phyloP scores from a whole-genome alignment of 768 basidiomycete species.

The Hygrophoropsis aurantiaca region DNA sequence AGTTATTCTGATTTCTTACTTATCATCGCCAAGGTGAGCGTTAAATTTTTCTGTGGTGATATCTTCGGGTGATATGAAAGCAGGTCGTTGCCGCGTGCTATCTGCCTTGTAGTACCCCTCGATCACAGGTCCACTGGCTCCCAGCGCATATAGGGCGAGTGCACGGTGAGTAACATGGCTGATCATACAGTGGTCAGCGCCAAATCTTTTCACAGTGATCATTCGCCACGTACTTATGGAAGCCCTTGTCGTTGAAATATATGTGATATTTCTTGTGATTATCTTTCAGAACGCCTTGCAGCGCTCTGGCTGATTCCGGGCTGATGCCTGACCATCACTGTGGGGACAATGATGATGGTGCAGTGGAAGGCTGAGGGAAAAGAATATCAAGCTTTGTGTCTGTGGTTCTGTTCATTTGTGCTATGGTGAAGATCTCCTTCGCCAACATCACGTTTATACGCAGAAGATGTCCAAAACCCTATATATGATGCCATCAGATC shows the following conservation, averaged over 20 bases:
- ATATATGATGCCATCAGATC: too few relatives aligned
- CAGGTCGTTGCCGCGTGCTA: constrained; percentile 1
- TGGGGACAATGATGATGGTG: constrained; percentile 3
- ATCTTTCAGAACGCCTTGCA: constrained; percentile 35
- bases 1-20: constrained; percentile 1
- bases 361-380: constrained; percentile 7
- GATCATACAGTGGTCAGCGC: not conserved
- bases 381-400: constrained; percentile 1
- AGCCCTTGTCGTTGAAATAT: constrained; percentile 43
- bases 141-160: constrained; percentile 9
- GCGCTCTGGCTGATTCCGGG: constrained; percentile 25
- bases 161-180: constrained; percentile 13
- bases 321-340: constrained; percentile 11
- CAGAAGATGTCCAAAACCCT: too few relatives aligned
- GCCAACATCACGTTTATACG: too few relatives aligned
- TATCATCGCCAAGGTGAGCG: constrained; percentile 5
- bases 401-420: not conserved
- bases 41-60: constrained; percentile 7
- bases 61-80: constrained; percentile 1
- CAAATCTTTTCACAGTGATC: not conserved
- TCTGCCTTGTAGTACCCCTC: constrained; percentile 5
- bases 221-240: constrained; percentile 43
- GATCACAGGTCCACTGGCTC: constrained; percentile 5
- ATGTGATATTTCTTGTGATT: constrained; percentile 44
- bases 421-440: too few relatives aligned